These are phyloP conservation scores for Starmerella vaccinii DNA, from an alignment of 805 yeast genomes.

Conservation along the genomic window DNA sequence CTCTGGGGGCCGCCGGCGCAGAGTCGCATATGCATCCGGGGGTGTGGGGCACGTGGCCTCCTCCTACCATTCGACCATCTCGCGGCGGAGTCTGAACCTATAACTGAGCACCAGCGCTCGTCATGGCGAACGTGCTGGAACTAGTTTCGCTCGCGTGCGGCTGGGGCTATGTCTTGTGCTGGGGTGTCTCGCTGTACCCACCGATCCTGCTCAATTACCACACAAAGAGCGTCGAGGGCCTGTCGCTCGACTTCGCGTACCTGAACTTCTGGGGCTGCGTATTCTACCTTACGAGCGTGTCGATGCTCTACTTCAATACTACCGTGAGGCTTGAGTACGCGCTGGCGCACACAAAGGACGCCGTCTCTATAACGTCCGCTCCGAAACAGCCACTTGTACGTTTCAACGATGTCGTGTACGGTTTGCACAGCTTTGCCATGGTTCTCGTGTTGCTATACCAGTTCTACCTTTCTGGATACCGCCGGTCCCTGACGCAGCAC, in stretches of 20 bases:
- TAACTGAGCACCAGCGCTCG: background rate
- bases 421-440: slow-evolving; percentile 37
- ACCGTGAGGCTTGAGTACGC: slow-evolving; percentile 32
- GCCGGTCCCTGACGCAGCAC: slow-evolving; percentile 28
- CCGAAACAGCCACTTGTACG: slow-evolving; percentile 35
- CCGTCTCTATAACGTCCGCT: slow-evolving; percentile 15
- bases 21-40: too few relatives aligned
- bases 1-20: too few relatives aligned
- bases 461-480: slow-evolving; percentile 32
- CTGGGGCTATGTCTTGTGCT: slow-evolving; percentile 28
- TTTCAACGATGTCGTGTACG: slow-evolving; percentile 38
- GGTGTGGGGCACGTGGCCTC: background rate
- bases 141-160: slow-evolving; percentile 20
- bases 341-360: slow-evolving; percentile 24
- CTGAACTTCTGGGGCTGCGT: slow-evolving; percentile 32
- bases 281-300: slow-evolving; percentile 29
- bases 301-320: slow-evolving; percentile 29
- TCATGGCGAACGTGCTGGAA: slow-evolving; percentile 7
- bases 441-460: slow-evolving; percentile 34
- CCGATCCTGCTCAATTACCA: slow-evolving; percentile 30
- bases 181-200: slow-evolving; percentile 34
- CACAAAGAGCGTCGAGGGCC: slow-evolving; percentile 32
- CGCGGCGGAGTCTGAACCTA: background rate
- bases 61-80: background rate
- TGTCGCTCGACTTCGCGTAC: slow-evolving; percentile 31